Conservation (phyloP, 2,329 filamentous ascomycete species). For the Neofusicoccum ribis region DNA sequence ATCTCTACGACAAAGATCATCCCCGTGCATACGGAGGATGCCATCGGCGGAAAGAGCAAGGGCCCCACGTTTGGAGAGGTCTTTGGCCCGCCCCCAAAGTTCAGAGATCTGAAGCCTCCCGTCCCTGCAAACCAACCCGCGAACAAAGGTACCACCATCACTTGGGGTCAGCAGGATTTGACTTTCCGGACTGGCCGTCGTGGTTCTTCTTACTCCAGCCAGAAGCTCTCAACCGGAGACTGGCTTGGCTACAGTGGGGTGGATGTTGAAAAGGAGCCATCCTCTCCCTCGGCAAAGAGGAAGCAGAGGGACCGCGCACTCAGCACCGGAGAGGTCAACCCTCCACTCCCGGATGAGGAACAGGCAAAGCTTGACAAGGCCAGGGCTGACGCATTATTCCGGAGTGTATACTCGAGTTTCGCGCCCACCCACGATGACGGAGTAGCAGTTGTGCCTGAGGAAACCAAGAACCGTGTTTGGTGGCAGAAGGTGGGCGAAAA, state of each 20-base stretch:
- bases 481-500: conserved; percentile 71
- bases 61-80: conserved; percentile 69
- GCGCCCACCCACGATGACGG: conserved; percentile 75
- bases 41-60: conserved; percentile 52
- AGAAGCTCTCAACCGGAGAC: conserved; percentile 64
- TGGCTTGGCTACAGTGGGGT: conserved; percentile 60
- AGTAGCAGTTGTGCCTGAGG: conserved; percentile 67
- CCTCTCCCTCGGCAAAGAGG: conserved; percentile 64
- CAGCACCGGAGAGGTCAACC: conserved; percentile 63
- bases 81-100: conserved; percentile 66
- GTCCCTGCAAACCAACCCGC: conserved; percentile 70
- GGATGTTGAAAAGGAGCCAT: conserved; percentile 41
- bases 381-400: conserved; percentile 73
- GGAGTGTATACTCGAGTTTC: conserved; percentile 77
- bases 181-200: conserved; percentile 46
- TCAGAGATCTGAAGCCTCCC: conserved; percentile 68
- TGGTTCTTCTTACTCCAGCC: conserved; percentile 63
- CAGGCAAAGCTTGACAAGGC: conserved; percentile 52
- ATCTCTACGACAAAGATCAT: conserved; percentile 69
- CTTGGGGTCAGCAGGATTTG: conserved; percentile 56
- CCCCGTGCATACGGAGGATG: conserved; percentile 48
- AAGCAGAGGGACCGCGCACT: conserved; percentile 73
- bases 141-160: conserved; percentile 56
- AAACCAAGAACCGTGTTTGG: conserved; percentile 69
- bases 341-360: conserved; percentile 44